These are phyloP conservation scores for Coemansia brasiliensis DNA, from an alignment of 192 early-diverging fungal species.

Conservation along the genomic window DNA sequence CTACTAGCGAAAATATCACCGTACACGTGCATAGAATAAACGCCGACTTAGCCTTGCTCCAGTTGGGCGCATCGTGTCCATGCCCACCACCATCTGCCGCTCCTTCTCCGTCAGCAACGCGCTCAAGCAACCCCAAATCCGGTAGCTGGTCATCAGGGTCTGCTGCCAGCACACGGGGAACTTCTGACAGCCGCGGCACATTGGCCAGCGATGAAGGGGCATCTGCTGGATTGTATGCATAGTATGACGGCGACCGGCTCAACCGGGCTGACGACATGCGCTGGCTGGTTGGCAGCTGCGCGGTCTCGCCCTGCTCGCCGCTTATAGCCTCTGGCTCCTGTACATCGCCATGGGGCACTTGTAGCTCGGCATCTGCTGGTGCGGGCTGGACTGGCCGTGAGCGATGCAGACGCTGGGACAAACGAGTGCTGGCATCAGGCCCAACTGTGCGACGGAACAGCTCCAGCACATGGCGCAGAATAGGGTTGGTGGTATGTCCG, in stretches of 20 bases:
- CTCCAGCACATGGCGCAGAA: conserved; percentile 61
- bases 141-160: conserved; percentile 54
- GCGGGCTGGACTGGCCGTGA: conserved; percentile 6
- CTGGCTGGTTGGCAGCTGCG: not conserved
- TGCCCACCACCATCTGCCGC: conserved; percentile 66
- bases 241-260: conserved; percentile 11
- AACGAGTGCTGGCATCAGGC: conserved; percentile 14
- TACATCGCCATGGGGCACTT: not conserved
- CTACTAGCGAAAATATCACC: conserved; percentile 80
- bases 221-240: conserved; percentile 23
- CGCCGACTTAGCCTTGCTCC: conserved; percentile 78
- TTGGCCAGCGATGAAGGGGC: conserved; percentile 52
- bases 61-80: conserved; percentile 89
- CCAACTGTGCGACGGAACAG: conserved; percentile 52
- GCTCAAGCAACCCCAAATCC: conserved; percentile 39
- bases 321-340: not conserved
- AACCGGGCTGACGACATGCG: conserved; percentile 9
- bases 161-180: conserved; percentile 53
- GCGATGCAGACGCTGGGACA: conserved; percentile 21
- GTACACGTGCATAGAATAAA: conserved; percentile 82
- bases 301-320: conserved; percentile 9
- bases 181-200: conserved; percentile 47
- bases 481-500: conserved; percentile 38
- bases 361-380: not conserved
- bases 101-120: conserved; percentile 51